Percentiles rank a stretch among this genome's conserved stretches.
Conservation (phyloP, 2,329 filamentous ascomycete species). For the Lizonia empirigonia region DNA sequence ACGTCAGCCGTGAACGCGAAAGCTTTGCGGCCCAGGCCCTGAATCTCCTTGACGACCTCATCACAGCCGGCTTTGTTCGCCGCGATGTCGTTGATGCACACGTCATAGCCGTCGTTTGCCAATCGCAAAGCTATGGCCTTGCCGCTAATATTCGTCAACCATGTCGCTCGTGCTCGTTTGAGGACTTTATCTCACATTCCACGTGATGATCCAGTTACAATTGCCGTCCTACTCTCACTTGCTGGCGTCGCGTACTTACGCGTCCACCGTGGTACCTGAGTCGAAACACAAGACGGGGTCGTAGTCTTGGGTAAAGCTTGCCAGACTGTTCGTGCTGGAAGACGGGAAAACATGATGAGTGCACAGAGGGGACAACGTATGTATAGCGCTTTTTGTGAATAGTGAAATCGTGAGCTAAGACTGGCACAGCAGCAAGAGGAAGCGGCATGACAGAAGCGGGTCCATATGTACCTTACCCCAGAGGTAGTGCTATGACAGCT, state of each 20-base stretch:
- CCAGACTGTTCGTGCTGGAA: conserved; percentile 28
- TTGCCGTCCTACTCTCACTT: conserved; percentile 40
- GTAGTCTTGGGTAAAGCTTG: conserved; percentile 25
- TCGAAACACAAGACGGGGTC: conserved; percentile 16
- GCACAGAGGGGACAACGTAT: not conserved
- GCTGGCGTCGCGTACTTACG: conserved; percentile 36
- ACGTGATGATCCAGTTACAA: conserved; percentile 47
- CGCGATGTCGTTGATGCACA: conserved; percentile 68
- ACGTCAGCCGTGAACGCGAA: conserved; percentile 66
- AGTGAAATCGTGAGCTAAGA: too few species aligned
- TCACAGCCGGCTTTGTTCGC: conserved; percentile 60
- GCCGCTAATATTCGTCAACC: conserved; percentile 52
- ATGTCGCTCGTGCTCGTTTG: not conserved
- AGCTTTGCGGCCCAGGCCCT: conserved; percentile 58
- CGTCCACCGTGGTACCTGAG: conserved; percentile 24
- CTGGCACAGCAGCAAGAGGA: too few species aligned
- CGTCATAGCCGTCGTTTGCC: conserved; percentile 67
- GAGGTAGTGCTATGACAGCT: conserved; percentile 11
- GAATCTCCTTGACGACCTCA: conserved; percentile 60
- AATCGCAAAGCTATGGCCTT: conserved; percentile 68
- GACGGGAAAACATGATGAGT: conserved; percentile 29
- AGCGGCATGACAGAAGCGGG: not conserved
- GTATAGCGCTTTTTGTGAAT: too few species aligned
- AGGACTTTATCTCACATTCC: conserved; percentile 41
- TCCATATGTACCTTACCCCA: conserved; percentile 15